Base-by-base conservation (phyloP, 83 land plant species). In the Thuja plicata region DNA sequence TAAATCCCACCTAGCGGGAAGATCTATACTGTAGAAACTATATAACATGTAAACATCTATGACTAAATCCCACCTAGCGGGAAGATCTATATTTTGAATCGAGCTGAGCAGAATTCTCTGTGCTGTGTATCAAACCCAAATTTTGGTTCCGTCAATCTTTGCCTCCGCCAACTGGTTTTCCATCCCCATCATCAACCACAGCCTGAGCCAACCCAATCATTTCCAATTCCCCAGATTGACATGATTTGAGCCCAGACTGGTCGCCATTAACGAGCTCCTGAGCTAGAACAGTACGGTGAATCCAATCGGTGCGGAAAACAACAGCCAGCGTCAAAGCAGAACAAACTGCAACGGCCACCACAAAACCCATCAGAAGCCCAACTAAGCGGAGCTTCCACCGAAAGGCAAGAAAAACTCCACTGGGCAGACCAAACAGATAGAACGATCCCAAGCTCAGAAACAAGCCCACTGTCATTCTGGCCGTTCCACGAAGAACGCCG, bases 341-440 rank as follows among this genome's bases (percentile, higher is more conserved):
- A 57, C 96, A 91, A 0, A 86, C 77, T 0, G 54, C 46, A 54
- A 88, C 87, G 34, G 96, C 99, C 0, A 90, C 90, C 76, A 96
- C 74, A 66, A 97, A 92, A 17, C 99, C 98, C 43, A 95, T 12
- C 89, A 97, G 83, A 78, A 97, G 83, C 8, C 99, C 99, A 16
- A 66, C 88, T 45, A 91, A 84, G 60, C 97, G 90, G 45, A 95
- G 60, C 52, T 80, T 30, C 27, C 85, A 80, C 82, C 83, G 89
- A 86, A 97, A 91, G 11, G 91, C 98, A 66, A 97, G 86, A 30
- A 87, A 82, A 12, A 92, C 90, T 37, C 93, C 93, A 81, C 93
- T 11, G 5, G 99, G 99, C 89, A 97, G 80, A 3, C 95, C 94
- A 88, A 95, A n/a, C 38, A 92, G 32, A 87, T 95, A 95, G n/a